Conservation (phyloP, 768 basidiomycete species). For the Naganishia vaughanmartiniae region DNA sequence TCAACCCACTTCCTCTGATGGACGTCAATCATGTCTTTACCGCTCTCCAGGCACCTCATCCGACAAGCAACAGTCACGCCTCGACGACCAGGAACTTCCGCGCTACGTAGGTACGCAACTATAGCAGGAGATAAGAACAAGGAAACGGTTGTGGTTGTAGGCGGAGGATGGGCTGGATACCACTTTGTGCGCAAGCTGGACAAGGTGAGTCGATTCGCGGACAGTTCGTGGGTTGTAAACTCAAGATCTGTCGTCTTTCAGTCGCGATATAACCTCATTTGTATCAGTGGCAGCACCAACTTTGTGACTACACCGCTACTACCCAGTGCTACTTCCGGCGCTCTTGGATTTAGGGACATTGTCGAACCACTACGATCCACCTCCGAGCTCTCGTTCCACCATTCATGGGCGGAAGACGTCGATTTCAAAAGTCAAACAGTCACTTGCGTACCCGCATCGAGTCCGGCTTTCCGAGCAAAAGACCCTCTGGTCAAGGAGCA, state of each 20-base stretch:
- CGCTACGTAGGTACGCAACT: neutral
- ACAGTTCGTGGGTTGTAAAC: neutral
- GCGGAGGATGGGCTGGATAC: conserved; percentile 50
- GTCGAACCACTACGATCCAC: conserved; percentile 67
- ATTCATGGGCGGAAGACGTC: conserved; percentile 50
- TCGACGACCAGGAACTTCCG: neutral
- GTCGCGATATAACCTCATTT: conserved; percentile 36
- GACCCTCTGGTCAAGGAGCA: conserved; percentile 32
- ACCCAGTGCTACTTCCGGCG: conserved; percentile 74
- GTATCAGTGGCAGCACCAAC: conserved; percentile 35
- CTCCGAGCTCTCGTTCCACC: conserved; percentile 54
- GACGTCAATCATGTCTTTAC: neutral
- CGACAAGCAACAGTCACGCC: neutral
- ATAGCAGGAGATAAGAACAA: conserved; percentile 28
- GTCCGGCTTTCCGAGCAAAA: conserved; percentile 26
- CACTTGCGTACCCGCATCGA: conserved; percentile 32
- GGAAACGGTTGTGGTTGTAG: conserved; percentile 47
- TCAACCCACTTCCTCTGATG: neutral
- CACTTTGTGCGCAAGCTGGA: conserved; percentile 44
- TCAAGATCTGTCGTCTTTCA: neutral
- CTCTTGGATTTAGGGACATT: conserved; percentile 64
- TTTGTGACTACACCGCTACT: conserved; percentile 58
- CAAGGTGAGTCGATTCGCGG: conserved; percentile 32
- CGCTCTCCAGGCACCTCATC: neutral
- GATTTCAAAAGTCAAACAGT: conserved; percentile 39